Percentiles rank a stretch among this genome's conserved stretches.
Conservation (phyloP, 495 filamentous ascomycete species). For the Sordaria brevicollis region DNA sequence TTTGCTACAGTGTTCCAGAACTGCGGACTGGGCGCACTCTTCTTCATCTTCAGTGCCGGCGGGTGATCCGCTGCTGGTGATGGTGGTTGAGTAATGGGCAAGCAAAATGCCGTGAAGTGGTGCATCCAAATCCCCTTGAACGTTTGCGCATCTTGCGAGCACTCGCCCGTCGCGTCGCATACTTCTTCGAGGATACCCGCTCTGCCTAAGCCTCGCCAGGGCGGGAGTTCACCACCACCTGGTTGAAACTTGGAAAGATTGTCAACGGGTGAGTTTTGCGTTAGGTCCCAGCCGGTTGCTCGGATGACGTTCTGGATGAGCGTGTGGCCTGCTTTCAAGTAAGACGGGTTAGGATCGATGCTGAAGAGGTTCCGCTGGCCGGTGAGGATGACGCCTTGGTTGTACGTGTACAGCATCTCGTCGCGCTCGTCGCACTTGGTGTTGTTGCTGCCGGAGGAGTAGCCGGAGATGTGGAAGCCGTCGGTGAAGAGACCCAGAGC, state of each 20-base stretch:
- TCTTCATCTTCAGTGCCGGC: too few relatives aligned
- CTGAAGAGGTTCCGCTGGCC: slow-evolving; percentile 73
- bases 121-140: slow-evolving; percentile 97
- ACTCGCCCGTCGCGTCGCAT: slow-evolving; percentile 66
- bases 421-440: slow-evolving; percentile 68
- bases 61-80: neutral
- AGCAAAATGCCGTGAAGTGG: slow-evolving; percentile 76
- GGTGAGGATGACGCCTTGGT: slow-evolving; percentile 88
- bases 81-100: slow-evolving; percentile 23
- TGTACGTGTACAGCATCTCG: slow-evolving; percentile 91
- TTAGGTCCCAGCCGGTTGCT: slow-evolving; percentile 63
- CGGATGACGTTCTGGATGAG: slow-evolving; percentile 60
- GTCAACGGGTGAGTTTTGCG: slow-evolving; percentile 22
- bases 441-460: slow-evolving; percentile 36
- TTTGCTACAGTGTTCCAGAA: slow-evolving; percentile 3
- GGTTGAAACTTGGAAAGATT: slow-evolving; percentile 6
- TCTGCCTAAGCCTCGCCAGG: slow-evolving; percentile 68
- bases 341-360: slow-evolving; percentile 53
- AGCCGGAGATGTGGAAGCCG: slow-evolving; percentile 79
- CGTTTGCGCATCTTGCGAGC: slow-evolving; percentile 78
- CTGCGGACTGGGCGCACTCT: neutral
- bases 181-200: slow-evolving; percentile 74
- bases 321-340: slow-evolving; percentile 69
- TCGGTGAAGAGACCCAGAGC: slow-evolving; percentile 69
- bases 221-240: slow-evolving; percentile 23